Evolutionary conservation across 495 filamentous ascomycete genomes (phyloP), one percentile per base, ranked within the genome.

Genomic region (Cercophora newfieldiana): DNA sequence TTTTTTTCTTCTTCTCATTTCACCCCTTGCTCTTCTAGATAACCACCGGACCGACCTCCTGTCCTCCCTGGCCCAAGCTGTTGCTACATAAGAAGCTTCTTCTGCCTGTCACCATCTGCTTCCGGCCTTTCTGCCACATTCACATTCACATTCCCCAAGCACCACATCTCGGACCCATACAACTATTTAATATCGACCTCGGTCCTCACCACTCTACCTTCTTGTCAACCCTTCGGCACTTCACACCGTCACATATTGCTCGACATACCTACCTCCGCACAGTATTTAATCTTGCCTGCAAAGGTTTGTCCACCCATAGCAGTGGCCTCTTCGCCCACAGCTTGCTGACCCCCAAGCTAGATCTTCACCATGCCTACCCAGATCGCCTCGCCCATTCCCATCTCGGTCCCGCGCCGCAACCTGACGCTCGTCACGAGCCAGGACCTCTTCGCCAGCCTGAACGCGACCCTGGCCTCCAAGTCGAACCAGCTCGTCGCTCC

Each of bases 361-460:
- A 68, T 61, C 47, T 24, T 67, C 75, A 80, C 73, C 56, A 83
- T 83, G 81, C 75, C 81, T 72, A 68, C 73, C 60, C 79, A 81
- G 69, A 74, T 82, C 63, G 75, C 73, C 56, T 74, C 80, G 25
- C 80, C 80, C 47, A 74, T 81, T 58, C 77, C 80, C 59, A 75
- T 81, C 68, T 70, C 78, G 66, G 77, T 75, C 16, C 64, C 77
- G 26, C 77, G 77, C 66, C 76, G 76, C 68, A 75, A 70, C 53
- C 69, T 78, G 25, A 69, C 66, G 54, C 66, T 78, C 30, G 67
- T 71, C 61, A 75, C 78, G 25, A 74, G 77, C n/a, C 76, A 79
- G 60, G 81, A 83, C 57, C 74, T 83, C 31, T 80, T 82, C 67
- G 75, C 79, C 60, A 80, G 77, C 68, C 67, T 83, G 65, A 82